These are phyloP conservation scores for Fragilariopsis cylindrus DNA, from an alignment of 108 stramenopile species.

Conservation along the genomic window DNA sequence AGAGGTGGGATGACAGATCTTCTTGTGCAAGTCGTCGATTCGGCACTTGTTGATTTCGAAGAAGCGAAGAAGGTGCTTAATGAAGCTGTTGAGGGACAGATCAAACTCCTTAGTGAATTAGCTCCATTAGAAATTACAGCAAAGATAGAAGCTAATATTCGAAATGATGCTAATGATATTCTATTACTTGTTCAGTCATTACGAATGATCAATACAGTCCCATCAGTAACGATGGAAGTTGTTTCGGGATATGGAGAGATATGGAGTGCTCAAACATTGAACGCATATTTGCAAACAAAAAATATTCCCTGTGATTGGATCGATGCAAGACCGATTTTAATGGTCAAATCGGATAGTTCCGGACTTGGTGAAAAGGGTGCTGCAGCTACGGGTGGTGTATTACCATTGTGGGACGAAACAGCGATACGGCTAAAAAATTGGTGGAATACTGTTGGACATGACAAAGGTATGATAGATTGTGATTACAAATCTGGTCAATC, in stretches of 20 bases:
- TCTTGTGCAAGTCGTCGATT: constrained; percentile 65
- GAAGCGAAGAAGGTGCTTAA: constrained; percentile 40
- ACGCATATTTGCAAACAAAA: constrained; percentile 59
- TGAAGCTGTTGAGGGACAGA: constrained; percentile 44
- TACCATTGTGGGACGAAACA: constrained; percentile 56
- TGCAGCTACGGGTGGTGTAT: constrained; percentile 64
- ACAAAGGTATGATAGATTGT: constrained; percentile 42
- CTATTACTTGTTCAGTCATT: constrained; percentile 63
- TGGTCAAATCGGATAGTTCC: constrained; percentile 60
- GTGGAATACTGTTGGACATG: constrained; percentile 54
- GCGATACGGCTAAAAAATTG: constrained; percentile 39
- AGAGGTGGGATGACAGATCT: constrained; percentile 84
- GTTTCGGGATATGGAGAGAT: constrained; percentile 90
- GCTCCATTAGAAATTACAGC: constrained; percentile 48
- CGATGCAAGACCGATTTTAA: constrained; percentile 80
- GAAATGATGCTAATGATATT: constrained; percentile 64
- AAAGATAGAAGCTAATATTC: constrained; percentile 51
- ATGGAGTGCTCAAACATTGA: constrained; percentile 84
- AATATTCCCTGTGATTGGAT: constrained; percentile 60
- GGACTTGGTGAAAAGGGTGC: constrained; percentile 71
- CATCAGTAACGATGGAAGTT: constrained; percentile 76
- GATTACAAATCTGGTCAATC: constrained; percentile 22
- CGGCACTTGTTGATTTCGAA: constrained; percentile 56
- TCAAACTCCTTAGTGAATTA: constrained; percentile 48
- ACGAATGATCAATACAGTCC: constrained; percentile 68